Evolutionary conservation across 805 yeast genomes (phyloP), one percentile per base, ranked within the genome.

Genomic region (Saccharomycopsis fibuligera): DNA sequence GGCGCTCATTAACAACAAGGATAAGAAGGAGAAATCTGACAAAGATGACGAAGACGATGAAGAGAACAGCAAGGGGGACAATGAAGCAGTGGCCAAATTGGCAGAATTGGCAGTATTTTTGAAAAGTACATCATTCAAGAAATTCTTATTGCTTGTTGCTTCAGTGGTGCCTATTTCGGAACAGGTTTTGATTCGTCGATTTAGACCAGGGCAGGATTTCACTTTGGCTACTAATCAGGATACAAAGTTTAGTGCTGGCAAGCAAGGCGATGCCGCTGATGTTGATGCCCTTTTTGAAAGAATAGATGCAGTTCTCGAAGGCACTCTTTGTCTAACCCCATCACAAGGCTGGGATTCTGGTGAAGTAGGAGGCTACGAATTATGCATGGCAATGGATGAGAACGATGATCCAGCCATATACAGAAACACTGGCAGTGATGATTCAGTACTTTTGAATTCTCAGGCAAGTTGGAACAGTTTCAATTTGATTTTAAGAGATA

Each of bases 191-290:
- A 75, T 86, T 5, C 75, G 99, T 59, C 72, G 97, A 54, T 93
- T 93, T 68, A 78, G 99, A 58, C 99, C 96, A 1, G 99, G 98
- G 2, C 81, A 78, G 25, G 99, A 93, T 63, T 93, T 86, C 65
- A 90, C 91, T 2, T 68, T 93, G 40, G 99, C 99, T 0, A 86
- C 98, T 0, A 68, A 78, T 2, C 67, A 76, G 0, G 75, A 73
- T 17, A 71, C 64, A 41, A 38, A 43, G n/a, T 35, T 58, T 56
- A 23, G 50, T 47, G 2, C 43, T 46, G 8, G 36, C 42, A 8
- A 41, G 45, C 10, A 38, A 16, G 27, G 31, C 23, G 43, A 30
- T 10, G 25, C 14, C 12, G 29, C 24, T 2, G 24, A 35, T 6
- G 19, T 23, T 47, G 36, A 57, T 14, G 54, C 57, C 29, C 64